Evolutionary conservation across 768 basidiomycete species (phyloP).

Genomic region (Cystofilobasidium macerans): DNA sequence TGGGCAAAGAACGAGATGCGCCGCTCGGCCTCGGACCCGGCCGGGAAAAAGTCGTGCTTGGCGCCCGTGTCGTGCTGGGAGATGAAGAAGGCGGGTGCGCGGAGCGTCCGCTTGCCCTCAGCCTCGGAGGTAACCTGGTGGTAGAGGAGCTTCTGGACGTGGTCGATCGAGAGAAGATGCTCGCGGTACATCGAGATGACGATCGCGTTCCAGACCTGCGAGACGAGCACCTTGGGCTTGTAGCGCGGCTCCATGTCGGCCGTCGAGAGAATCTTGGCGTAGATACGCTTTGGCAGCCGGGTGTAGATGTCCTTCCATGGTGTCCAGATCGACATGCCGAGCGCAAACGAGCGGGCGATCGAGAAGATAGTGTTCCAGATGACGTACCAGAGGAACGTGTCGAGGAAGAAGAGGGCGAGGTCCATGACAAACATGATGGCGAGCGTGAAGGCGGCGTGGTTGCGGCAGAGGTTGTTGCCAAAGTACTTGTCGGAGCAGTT

Average conservation of each 20-base stretch:
- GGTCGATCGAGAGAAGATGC: constrained; percentile 94
- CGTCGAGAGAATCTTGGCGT: constrained; percentile 86
- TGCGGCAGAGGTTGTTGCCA: constrained; percentile 68
- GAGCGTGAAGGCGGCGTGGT: constrained; percentile 89
- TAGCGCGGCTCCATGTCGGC: constrained; percentile 96
- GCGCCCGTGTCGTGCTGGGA: constrained; percentile 79
- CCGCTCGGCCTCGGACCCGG: constrained; percentile 88
- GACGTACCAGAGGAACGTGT: constrained; percentile 94
- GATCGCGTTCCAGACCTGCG: constrained; percentile 99
- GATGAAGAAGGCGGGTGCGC: constrained; percentile 96
- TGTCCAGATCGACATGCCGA: constrained; percentile 96
- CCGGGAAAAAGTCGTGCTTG: constrained; percentile 84
- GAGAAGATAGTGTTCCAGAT: constrained; percentile 40
- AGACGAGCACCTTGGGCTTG: constrained; percentile 98
- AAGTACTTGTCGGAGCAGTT: constrained; percentile 79
- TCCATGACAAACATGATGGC: constrained; percentile 99
- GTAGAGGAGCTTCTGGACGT: constrained; percentile 94
- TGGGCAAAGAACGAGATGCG: constrained; percentile 99
- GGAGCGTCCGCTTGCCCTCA: constrained; percentile 78
- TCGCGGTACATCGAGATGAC: constrained; percentile 99
- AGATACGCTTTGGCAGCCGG: constrained; percentile 89
- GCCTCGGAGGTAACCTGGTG: constrained; percentile 89
- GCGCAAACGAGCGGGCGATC: constrained; percentile 71
- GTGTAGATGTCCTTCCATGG: constrained; percentile 98
- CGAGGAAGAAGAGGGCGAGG: constrained; percentile 89